Conservation (phyloP, 2,329 filamentous ascomycete species). For the Hirsutella minnesotensis region DNA sequence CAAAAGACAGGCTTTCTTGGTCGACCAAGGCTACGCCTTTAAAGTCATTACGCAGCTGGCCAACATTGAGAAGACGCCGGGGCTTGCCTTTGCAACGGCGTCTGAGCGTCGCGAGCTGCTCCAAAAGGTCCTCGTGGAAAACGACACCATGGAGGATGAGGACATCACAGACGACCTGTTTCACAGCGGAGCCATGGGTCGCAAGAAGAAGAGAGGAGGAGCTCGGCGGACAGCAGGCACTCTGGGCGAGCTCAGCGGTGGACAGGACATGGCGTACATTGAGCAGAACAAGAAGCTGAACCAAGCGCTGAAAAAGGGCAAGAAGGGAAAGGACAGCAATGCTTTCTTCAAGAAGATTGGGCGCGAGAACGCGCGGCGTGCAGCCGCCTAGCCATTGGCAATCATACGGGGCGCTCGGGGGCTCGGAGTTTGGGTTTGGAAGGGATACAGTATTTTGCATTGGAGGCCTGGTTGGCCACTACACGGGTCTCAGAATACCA, state of each 20-base stretch:
- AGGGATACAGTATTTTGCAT: too few species aligned
- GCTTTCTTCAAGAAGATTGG: conserved; percentile 31
- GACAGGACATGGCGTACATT: conserved; percentile 94
- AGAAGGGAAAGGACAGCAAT: conserved; percentile 25
- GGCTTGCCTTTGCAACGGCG: conserved; percentile 68
- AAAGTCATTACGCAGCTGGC: conserved; percentile 95
- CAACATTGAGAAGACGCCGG: conserved; percentile 75
- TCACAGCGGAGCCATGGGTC: conserved; percentile 31
- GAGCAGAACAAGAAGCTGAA: conserved; percentile 69
- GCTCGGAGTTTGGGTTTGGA: too few species aligned
- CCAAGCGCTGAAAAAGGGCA: conserved; percentile 23
- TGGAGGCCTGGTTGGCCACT: too few species aligned
- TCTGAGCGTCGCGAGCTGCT: conserved; percentile 76
- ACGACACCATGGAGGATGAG: conserved; percentile 64
- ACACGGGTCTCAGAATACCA: too few species aligned
- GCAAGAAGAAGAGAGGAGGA: conserved; percentile 40
- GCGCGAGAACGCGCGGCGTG: conserved; percentile 26
- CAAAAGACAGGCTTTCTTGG: conserved; percentile 90
- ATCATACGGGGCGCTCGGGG: too few species aligned
- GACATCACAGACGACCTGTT: conserved; percentile 39
- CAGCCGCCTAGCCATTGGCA: conserved; percentile 17
- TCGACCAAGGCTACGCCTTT: conserved; percentile 97
- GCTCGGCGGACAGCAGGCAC: conserved; percentile 74
- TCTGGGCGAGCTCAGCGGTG: conserved; percentile 76
- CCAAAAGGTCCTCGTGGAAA: conserved; percentile 79